Evolutionary conservation across 768 basidiomycete species (phyloP), one percentile per base, ranked within the genome.

Genomic region (Amanita phalloides): DNA sequence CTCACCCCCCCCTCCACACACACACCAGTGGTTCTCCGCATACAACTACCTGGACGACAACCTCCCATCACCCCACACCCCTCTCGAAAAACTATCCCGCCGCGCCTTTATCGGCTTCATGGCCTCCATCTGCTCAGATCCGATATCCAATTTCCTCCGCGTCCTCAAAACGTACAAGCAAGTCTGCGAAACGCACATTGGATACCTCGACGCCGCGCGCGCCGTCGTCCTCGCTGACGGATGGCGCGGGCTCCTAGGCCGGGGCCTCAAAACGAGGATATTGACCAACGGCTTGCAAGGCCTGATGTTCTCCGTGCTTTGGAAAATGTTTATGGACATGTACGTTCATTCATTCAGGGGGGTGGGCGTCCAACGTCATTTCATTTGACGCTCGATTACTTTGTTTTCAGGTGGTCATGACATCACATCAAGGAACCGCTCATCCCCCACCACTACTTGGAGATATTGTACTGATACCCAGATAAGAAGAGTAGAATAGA

Each of bases 111-210:
- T 97, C 56, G 95, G 93, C 1, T 97, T 97, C 65, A 73, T 69
- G 28, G 90, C 93, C 1, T 90, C 90, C 4, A 72, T 96, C 48
- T 73, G 82, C 2, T 93, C 90, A 9, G 95, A 97, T 62, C 86
- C 83, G 1, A 62, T 86, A 38, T 90, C 86, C 41, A 97, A 97
- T 69, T 90, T 86, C 4, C 71, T 98, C 1, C 79, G 91, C 17
- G 94, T 98, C 2, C 68, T 98, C 62, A 98, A 97, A 76, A 97
- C 95, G 0, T 97, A 96, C 67, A 73, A 94, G 13, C 95, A 98
- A 64, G 91, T 94, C 30, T 81, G 92, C 61, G 83, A 86, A 54
- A 79, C 79, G 4, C 77, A 80, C 28, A 84, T 98, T 13, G 79
- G 84, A 1, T 98, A 97, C 63, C 51, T 73, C 3, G 79, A 83